Evolutionary conservation across 2,329 filamentous ascomycete species (phyloP), one percentile per base, ranked within the genome.

Genomic region (Metarhizium album): DNA sequence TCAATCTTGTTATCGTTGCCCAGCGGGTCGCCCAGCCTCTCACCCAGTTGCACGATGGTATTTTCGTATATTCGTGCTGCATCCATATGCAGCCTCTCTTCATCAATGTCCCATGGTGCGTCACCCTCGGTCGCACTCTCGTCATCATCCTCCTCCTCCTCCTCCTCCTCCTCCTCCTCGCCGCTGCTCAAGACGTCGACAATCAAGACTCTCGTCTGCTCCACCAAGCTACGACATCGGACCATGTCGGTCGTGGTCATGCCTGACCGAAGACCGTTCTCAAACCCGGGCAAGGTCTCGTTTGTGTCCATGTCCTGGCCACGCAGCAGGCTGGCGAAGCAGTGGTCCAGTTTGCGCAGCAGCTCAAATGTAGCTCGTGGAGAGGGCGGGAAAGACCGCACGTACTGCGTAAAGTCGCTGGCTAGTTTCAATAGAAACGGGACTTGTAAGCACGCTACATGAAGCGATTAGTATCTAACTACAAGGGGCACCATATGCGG

Each of bases 181-280:
- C 58, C 60, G 22, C 56, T 73, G 53, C 75, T 78, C 72, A 89
- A 76, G 16, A 82, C 76, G 53, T 87, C 82, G 1, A 89, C 79
- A 52, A 91, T 80, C 4, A 80, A 67, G 7, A 89, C 70, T 24
- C 90, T 76, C 16, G 86, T 87, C 56, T 84, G 79, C 62, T 94
- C 87, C 0, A 90, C 86, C 29, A 94, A 71, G 60, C 87, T 87
- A 62, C 87, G 85, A 56, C 90, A 85, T 40, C 91, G 79, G 7
- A 97, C 89, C 75, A 93, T 95, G 64, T 96, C 89, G 1, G 87
- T 91, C 18, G 68, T 73, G 1, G 83, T 89, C 72, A 87, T 84
- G 1, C 87, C 84, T 0, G 82, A 80, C 1, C 73, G 67, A 4
- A 74, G 70, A 1, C 78, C 78, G 6, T 71, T 74, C 55, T 82